Evolutionary conservation across 2,329 filamentous ascomycete genomes (phyloP).

Genomic region (Aureobasidium sp.): DNA sequence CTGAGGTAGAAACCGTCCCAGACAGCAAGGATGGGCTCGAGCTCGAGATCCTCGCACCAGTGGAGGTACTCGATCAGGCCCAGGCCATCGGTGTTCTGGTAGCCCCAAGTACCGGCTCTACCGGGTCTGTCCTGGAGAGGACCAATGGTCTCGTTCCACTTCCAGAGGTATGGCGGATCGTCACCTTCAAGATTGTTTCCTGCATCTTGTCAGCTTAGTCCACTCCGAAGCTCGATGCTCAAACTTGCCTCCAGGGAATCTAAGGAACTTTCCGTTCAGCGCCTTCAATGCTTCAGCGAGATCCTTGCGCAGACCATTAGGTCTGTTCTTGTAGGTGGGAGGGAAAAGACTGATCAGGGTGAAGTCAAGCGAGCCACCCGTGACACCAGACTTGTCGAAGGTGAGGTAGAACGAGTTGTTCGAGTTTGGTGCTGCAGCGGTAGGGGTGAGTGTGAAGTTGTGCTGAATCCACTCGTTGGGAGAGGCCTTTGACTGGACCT

Average conservation of each 20-base stretch:
- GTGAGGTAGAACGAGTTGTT: constrained; percentile 42
- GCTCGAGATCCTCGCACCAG: constrained; percentile 46
- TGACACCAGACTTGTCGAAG: constrained; percentile 39
- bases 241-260: constrained; percentile 53
- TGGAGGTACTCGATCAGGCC: constrained; percentile 52
- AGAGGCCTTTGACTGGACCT: constrained; percentile 2
- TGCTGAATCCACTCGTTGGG: constrained; percentile 17
- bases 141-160: constrained; percentile 46
- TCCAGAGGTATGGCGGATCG: constrained; percentile 35
- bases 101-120: constrained; percentile 47
- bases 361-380: constrained; percentile 43
- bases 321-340: constrained; percentile 48
- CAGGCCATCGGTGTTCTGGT: constrained; percentile 53
- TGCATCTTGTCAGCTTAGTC: neutral
- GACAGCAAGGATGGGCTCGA: constrained; percentile 48
- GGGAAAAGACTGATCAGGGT: constrained; percentile 53
- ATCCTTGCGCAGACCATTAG: constrained; percentile 50
- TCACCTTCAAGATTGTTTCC: constrained; percentile 37
- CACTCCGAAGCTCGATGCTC: neutral
- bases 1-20: constrained; percentile 50
- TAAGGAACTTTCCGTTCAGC: constrained; percentile 48
- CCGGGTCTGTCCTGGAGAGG: constrained; percentile 46
- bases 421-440: constrained; percentile 22
- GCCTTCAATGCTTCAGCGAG: constrained; percentile 45
- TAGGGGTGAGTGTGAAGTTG: constrained; percentile 23